Base-by-base conservation (phyloP, 2,329 filamentous ascomycete species). In the Colletotrichum phormii region DNA sequence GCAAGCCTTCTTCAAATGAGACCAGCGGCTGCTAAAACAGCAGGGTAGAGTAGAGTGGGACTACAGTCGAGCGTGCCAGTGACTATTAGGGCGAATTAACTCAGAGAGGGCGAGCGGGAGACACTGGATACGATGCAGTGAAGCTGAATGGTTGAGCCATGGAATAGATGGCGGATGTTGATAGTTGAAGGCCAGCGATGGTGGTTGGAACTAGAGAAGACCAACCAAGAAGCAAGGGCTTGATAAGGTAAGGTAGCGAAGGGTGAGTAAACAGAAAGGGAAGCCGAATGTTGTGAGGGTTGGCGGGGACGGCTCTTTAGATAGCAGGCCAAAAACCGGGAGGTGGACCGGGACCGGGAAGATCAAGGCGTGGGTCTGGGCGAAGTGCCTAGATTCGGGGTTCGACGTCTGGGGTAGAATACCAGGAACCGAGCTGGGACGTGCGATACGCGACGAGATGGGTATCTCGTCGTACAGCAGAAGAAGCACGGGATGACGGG, bases 281-380 rank as follows among this genome's bases (percentile, higher is more conserved):
- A 60, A 15, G 35, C 7, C n/a, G 13, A 13, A 18, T 29, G 33
- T 9, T 11, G 33, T 37, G 24, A 8, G 24, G 31, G 11, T 58
- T 53, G 53, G 64, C 51, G 42, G 59, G 57, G 64, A 53, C 31
- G 65, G 65, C 59, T 72, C 58, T 54, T 63, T 33, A 72, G 59
- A 59, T 68, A 60, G 33, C 35, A 63, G 12, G 51, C 51, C n/a
- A 33, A 46, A 7, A 53, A 24, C 53, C 70, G 42, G 53, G 58
- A 69, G n/a, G 22, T 53, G 31, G 33, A 55, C 63, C 68, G 49
- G 63, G 68, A 61, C 68, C 63, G 63, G 55, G 46, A 71, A 64
- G 65, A 49, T 54, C 26, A 29, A 24, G 37, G 37, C 55, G 54
- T 46, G 59, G 58, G 65, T 55, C 46, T 64, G 51, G 53, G 46